These are phyloP conservation scores for Pyrenula massariospora DNA, from an alignment of 495 filamentous ascomycete genomes.

Conservation along the genomic window DNA sequence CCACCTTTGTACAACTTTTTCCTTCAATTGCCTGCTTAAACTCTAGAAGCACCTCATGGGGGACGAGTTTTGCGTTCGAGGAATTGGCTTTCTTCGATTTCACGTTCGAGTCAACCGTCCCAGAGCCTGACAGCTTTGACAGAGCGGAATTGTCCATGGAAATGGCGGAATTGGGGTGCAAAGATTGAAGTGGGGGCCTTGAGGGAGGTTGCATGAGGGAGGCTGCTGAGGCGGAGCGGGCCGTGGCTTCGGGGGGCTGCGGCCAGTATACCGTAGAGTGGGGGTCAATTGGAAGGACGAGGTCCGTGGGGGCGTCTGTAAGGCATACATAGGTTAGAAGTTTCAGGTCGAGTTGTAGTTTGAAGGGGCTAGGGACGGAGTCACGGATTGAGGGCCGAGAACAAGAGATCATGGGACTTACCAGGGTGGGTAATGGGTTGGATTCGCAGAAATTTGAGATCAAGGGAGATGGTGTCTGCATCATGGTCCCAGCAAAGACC, in stretches of 20 bases:
- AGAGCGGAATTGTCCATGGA: neutral
- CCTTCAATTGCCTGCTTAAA: conserved; percentile 62
- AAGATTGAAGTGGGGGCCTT: conserved; percentile 6
- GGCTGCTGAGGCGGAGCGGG: conserved; percentile 2
- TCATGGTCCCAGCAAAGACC: conserved; percentile 75
- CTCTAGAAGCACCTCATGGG: conserved; percentile 50
- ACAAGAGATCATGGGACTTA: neutral
- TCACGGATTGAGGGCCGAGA: conserved; percentile 21
- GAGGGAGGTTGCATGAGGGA: conserved; percentile 11
- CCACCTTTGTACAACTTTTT: conserved; percentile 62
- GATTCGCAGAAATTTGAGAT: conserved; percentile 47
- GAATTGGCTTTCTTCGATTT: conserved; percentile 4
- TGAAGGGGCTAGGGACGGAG: too few relatives aligned
- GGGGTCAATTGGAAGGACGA: conserved; percentile 69
- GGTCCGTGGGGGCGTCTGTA: conserved; percentile 27
- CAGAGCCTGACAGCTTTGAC: conserved; percentile 1
- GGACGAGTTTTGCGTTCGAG: conserved; percentile 27
- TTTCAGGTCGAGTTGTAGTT: neutral
- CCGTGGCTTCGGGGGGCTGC: conserved; percentile 7
- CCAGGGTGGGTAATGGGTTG: conserved; percentile 20
- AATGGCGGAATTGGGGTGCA: conserved; percentile 4
- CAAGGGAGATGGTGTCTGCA: conserved; percentile 14
- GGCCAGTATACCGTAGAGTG: conserved; percentile 78
- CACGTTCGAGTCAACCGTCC: neutral
- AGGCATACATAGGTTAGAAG: conserved; percentile 7